Evolutionary conservation across 352 stramenopile genomes (phyloP).

Genomic region (Phytophthora parvispora): DNA sequence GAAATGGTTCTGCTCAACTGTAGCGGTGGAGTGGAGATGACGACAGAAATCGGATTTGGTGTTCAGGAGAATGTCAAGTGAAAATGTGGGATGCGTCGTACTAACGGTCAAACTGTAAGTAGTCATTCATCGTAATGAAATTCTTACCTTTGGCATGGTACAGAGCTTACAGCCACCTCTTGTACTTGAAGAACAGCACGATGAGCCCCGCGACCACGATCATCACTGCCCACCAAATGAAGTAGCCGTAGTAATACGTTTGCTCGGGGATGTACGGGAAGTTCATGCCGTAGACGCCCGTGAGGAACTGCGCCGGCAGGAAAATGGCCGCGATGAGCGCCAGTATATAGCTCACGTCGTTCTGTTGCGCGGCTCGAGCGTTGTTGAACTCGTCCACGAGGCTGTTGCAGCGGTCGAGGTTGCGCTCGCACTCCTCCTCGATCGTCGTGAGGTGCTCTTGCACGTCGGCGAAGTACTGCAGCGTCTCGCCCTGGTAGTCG

Average conservation of each 20-base stretch:
- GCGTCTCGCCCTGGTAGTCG: constrained; percentile 71
- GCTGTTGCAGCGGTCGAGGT: constrained; percentile 68
- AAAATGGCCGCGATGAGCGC: constrained; percentile 84
- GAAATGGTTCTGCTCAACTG: too few relatives aligned
- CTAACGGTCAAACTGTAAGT: too few relatives aligned
- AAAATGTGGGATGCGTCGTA: too few relatives aligned
- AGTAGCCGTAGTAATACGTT: constrained; percentile 72
- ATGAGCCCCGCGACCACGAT: constrained; percentile 47
- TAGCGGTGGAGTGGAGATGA: too few relatives aligned
- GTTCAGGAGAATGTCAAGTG: too few relatives aligned
- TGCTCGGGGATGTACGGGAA: constrained; percentile 87
- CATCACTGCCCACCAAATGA: constrained; percentile 76
- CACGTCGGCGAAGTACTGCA: constrained; percentile 83
- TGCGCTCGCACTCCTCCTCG: constrained; percentile 78
- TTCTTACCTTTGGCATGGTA: too few relatives aligned
- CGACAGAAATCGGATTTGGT: too few relatives aligned
- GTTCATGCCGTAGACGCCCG: constrained; percentile 90
- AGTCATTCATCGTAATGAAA: too few relatives aligned
- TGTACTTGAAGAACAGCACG: constrained; percentile 72
- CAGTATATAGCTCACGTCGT: constrained; percentile 79
- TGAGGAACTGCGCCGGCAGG: constrained; percentile 86
- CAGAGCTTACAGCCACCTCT: constrained; percentile 49
- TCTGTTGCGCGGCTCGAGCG: constrained; percentile 64
- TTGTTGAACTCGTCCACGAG: constrained; percentile 80
- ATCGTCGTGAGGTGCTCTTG: constrained; percentile 82